Conservation (phyloP, 208 protist genomes). For the Phytomonas francai region DNA sequence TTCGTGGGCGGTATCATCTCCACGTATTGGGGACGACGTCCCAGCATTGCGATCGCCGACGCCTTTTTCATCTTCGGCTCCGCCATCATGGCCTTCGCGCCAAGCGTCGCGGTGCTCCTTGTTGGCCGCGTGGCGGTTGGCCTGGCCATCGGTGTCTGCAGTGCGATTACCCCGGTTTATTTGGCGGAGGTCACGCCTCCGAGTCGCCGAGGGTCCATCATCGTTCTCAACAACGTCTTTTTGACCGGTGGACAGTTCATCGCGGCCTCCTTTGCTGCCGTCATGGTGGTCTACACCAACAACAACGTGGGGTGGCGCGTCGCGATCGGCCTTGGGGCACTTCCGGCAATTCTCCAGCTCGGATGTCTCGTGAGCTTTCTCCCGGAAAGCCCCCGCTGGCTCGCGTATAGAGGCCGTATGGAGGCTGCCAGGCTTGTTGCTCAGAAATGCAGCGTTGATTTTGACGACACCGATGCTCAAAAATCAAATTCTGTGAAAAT, state of each 20-base stretch:
- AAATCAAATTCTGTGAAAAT: constrained; percentile 33
- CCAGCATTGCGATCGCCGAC: constrained; percentile 63
- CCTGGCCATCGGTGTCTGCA: constrained; percentile 79
- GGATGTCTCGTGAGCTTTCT: constrained; percentile 70
- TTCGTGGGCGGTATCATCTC: constrained; percentile 66
- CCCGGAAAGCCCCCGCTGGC: constrained; percentile 84
- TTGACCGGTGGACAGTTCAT: constrained; percentile 84
- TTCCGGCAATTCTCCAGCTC: constrained; percentile 79
- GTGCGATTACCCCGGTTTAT: constrained; percentile 88
- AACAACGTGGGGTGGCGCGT: constrained; percentile 85
- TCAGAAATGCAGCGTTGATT: constrained; percentile 50
- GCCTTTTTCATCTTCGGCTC: constrained; percentile 79
- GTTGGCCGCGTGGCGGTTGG: constrained; percentile 81
- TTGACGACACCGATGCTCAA: constrained; percentile 36
- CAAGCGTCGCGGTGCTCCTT: constrained; percentile 55
- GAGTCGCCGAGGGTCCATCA: constrained; percentile 63
- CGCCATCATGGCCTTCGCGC: constrained; percentile 62
- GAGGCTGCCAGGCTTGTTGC: constrained; percentile 44
- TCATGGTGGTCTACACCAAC: constrained; percentile 64
- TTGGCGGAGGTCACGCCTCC: constrained; percentile 81
- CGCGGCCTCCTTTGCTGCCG: constrained; percentile 51
- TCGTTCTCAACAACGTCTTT: constrained; percentile 88
- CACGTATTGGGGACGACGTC: constrained; percentile 59
- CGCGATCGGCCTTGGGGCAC: constrained; percentile 73
- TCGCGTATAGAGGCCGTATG: constrained; percentile 39